phyloP scores from a whole-genome alignment of 306 rosid species.

The Benincasa hispida region DNA sequence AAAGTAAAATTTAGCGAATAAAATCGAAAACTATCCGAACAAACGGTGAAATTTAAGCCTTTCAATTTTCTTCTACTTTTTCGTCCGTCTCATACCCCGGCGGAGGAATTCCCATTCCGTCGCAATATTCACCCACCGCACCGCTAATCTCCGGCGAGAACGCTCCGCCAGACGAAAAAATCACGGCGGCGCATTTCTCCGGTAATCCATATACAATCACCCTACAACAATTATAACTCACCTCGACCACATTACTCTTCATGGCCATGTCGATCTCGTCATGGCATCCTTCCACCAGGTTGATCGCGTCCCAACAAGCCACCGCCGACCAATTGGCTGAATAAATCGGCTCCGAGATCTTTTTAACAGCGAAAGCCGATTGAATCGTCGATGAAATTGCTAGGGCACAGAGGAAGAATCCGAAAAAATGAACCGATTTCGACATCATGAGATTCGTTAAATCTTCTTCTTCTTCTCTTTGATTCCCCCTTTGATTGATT shows the following conservation, averaged over 20 bases:
- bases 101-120: constrained; percentile 13
- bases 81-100: background rate
- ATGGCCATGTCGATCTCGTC: background rate
- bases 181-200: background rate
- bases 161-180: constrained; percentile 7
- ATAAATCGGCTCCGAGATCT: background rate
- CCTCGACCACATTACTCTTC: constrained; percentile 2
- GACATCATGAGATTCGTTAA: background rate
- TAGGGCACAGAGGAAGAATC: background rate
- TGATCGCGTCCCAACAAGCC: background rate
- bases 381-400: background rate
- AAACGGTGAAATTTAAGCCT: background rate
- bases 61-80: background rate
- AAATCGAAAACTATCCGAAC: background rate
- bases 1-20: background rate
- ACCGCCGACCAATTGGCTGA: background rate
- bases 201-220: constrained; percentile 1
- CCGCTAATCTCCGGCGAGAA: background rate
- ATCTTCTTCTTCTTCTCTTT: background rate
- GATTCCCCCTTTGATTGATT: background rate
- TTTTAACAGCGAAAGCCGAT: background rate
- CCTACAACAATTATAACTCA: constrained; percentile 2
- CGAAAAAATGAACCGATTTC: background rate
- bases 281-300: background rate
- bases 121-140: constrained; percentile 6